Evolutionary conservation across 352 stramenopile genomes (phyloP).

Genomic region (Phytophthora europaea): DNA sequence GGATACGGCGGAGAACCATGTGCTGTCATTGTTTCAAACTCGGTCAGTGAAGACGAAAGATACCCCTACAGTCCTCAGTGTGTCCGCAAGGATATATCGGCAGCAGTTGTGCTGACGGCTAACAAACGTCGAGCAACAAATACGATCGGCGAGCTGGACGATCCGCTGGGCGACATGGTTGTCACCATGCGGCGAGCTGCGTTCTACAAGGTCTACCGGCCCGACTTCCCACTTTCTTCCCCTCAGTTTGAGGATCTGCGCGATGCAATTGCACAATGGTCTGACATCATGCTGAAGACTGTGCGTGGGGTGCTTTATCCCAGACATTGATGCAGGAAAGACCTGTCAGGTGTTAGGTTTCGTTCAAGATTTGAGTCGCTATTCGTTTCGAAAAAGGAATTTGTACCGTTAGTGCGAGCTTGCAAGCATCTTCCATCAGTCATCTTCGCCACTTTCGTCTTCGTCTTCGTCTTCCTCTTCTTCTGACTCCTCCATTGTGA

Average conservation of each 20-base stretch:
- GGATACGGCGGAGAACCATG: slow-evolving; percentile 26
- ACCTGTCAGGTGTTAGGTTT: neutral
- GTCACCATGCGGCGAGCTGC: slow-evolving; percentile 36
- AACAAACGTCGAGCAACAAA: neutral
- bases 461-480: slow-evolving; percentile 55
- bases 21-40: slow-evolving; percentile 29
- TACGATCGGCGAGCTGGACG: neutral
- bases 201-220: slow-evolving; percentile 29
- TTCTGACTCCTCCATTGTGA: slow-evolving; percentile 65
- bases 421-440: neutral
- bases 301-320: slow-evolving; percentile 29
- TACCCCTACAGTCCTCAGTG: slow-evolving; percentile 36
- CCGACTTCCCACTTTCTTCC: slow-evolving; percentile 28
- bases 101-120: slow-evolving; percentile 34
- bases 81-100: slow-evolving; percentile 40
- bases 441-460: slow-evolving; percentile 35
- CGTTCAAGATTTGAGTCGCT: too few species aligned
- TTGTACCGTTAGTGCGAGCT: neutral
- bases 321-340: neutral
- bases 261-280: slow-evolving; percentile 26
- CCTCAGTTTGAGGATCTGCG: slow-evolving; percentile 24
- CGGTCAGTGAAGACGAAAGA: slow-evolving; percentile 40
- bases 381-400: neutral
- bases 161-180: slow-evolving; percentile 6
- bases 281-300: slow-evolving; percentile 35